phyloP scores from a whole-genome alignment of 805 yeast species.

The Suhomyces xylopsoci region DNA sequence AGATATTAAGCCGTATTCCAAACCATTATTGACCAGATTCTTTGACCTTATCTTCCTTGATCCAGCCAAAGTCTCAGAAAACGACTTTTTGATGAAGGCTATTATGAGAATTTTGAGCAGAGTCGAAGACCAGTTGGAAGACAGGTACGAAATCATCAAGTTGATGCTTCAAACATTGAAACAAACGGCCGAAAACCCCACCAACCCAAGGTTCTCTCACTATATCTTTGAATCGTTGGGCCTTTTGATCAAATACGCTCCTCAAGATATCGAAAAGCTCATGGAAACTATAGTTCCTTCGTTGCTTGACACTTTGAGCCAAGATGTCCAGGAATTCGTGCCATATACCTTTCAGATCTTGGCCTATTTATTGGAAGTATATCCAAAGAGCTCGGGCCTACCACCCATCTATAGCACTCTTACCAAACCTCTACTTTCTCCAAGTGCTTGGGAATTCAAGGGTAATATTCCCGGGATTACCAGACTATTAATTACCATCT shows the following conservation, averaged over 20 bases:
- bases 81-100: slow-evolving; percentile 88
- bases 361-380: slow-evolving; percentile 67
- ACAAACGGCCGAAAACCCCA: slow-evolving; percentile 81
- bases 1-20: slow-evolving; percentile 63
- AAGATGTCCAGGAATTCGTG: slow-evolving; percentile 89
- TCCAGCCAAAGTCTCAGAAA: slow-evolving; percentile 92
- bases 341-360: slow-evolving; percentile 93
- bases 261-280: slow-evolving; percentile 26
- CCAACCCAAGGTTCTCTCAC: slow-evolving; percentile 92
- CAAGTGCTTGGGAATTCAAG: slow-evolving; percentile 87
- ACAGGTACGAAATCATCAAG: slow-evolving; percentile 48
- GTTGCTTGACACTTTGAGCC: slow-evolving; percentile 62
- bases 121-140: slow-evolving; percentile 53
- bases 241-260: slow-evolving; percentile 56
- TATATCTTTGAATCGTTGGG: slow-evolving; percentile 87
- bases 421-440: slow-evolving; percentile 79
- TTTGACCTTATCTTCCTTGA: slow-evolving; percentile 57
- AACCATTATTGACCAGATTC: slow-evolving; percentile 60
- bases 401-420: slow-evolving; percentile 66
- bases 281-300: slow-evolving; percentile 63
- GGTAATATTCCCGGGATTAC: slow-evolving; percentile 95
- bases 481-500: slow-evolving; percentile 68
- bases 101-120: slow-evolving; percentile 78
- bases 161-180: slow-evolving; percentile 69
- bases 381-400: slow-evolving; percentile 47